Evolutionary conservation across 257 asterid genomes (phyloP).

Genomic region (Misopates orontium): DNA sequence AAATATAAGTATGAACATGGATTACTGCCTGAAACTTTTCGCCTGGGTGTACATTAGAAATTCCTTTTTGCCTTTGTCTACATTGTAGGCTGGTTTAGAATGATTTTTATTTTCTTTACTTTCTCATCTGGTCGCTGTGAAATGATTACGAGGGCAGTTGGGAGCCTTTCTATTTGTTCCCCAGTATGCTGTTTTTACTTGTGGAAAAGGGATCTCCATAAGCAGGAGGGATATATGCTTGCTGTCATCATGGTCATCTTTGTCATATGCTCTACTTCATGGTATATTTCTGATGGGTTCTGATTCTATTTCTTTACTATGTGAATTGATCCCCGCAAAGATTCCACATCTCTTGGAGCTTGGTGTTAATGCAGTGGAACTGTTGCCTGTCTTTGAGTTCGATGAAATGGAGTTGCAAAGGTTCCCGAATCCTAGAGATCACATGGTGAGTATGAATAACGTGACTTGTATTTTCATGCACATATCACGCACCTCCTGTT

Average conservation of each 20-base stretch:
- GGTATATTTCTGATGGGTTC: background rate
- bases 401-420: constrained; percentile 95
- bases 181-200: constrained; percentile 6
- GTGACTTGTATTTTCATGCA: constrained; percentile 17
- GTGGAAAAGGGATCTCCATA: constrained; percentile 15
- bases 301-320: constrained; percentile 23
- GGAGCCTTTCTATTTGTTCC: background rate
- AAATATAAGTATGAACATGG: background rate
- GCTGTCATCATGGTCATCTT: constrained; percentile 15
- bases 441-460: constrained; percentile 57
- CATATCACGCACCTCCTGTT: constrained; percentile 18
- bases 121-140: constrained; percentile 1
- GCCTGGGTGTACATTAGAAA: background rate
- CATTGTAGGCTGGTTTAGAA: constrained; percentile 1
- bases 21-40: background rate
- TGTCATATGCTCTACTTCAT: constrained; percentile 18
- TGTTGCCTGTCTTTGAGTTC: constrained; percentile 91
- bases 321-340: constrained; percentile 45
- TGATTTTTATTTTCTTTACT: background rate
- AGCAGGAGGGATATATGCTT: background rate
- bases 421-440: constrained; percentile 91
- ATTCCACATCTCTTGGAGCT: constrained; percentile 96
- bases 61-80: background rate
- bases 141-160: constrained; percentile 4
- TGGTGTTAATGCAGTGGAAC: constrained; percentile 89